Base-by-base conservation (phyloP, 306 rosid genomes). In the Prunus kanzakura region DNA sequence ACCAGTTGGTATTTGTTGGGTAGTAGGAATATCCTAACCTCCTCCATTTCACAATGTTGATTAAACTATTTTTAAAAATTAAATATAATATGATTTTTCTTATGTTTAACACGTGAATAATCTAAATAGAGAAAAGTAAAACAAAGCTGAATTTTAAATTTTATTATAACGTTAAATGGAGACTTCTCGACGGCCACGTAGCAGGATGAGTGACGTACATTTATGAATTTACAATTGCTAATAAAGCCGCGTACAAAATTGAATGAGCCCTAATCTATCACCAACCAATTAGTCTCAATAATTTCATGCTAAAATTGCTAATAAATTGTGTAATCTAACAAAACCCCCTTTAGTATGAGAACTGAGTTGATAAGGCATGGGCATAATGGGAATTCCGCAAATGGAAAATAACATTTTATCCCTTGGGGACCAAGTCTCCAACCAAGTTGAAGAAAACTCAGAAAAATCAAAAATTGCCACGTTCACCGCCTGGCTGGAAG, bases 401-500 rank as follows among this genome's bases (percentile, higher is more conserved):
- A 18, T 63, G 58, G 58, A 52, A 14, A 8, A 32, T 8, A 15
- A 3, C 23, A 3, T 6, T 25, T 27, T 13, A 13, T 60, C 4
- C 35, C 57, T 69, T 80, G 61, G 75, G 73, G 78, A 55, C 71
- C 80, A 77, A 77, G 78, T 58, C 68, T 77, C 47, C 19, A 35
- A 62, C 15, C 62, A 45, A 51, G 50, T 71, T 71, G 20, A 52
- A 54, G 16, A 62, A 32, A 12, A 11, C 1, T 8, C 1, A 1
- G 32, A 13, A 29, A 4, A 6, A n/a, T 6, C 0, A 54, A 46
- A 68, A 16, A 3, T 15, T 3, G 8, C 2, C 15, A 25, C 27
- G 56, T 55, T 1, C 63, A 10, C 35, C 10, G 67, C 35, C 18
- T 41, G 18, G 71, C 14, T 81, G 73, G 75, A 75, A 25, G 35